These are phyloP conservation scores for Aspergillus pseudonomiae DNA, from an alignment of 2,329 filamentous ascomycete genomes.

Conservation along the genomic window DNA sequence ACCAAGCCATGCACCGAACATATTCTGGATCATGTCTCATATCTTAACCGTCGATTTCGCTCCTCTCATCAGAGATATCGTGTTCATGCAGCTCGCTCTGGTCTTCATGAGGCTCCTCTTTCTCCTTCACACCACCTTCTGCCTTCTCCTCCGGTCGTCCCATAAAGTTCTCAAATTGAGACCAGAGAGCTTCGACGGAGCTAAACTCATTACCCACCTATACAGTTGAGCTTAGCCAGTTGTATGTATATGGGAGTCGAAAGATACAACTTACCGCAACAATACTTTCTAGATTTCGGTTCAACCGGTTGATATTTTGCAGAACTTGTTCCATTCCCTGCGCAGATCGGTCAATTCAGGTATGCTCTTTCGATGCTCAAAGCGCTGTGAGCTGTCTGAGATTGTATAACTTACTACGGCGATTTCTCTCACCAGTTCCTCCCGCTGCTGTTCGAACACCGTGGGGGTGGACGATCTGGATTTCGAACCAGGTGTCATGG, in stretches of 20 bases:
- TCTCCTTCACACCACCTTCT: constrained; percentile 33
- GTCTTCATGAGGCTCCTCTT: constrained; percentile 26
- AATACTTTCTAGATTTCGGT: constrained; percentile 86
- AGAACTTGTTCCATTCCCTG: constrained; percentile 83
- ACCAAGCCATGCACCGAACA: not conserved
- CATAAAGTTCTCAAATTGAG: constrained; percentile 96
- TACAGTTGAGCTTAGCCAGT: not conserved
- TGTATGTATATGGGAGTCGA: not conserved
- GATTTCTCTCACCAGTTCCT: constrained; percentile 47
- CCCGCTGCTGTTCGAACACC: constrained; percentile 48
- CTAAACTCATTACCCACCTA: constrained; percentile 94
- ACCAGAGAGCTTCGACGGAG: constrained; percentile 96
- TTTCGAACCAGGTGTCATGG: constrained; percentile 18
- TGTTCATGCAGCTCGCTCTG: constrained; percentile 27
- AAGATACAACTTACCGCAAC: constrained; percentile 67
- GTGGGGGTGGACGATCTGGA: constrained; percentile 30
- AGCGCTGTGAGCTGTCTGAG: no score
- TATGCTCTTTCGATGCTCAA: not conserved
- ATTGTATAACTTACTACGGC: constrained; percentile 39
- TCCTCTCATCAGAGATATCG: constrained; percentile 17
- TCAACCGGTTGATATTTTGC: constrained; percentile 93
- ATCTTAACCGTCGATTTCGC: constrained; percentile 9
- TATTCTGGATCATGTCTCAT: constrained; percentile 13
- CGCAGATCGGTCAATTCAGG: not conserved
- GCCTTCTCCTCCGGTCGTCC: constrained; percentile 61